Base-by-base conservation (phyloP, 495 filamentous ascomycete species). In the Lineolata rhizophorae region DNA sequence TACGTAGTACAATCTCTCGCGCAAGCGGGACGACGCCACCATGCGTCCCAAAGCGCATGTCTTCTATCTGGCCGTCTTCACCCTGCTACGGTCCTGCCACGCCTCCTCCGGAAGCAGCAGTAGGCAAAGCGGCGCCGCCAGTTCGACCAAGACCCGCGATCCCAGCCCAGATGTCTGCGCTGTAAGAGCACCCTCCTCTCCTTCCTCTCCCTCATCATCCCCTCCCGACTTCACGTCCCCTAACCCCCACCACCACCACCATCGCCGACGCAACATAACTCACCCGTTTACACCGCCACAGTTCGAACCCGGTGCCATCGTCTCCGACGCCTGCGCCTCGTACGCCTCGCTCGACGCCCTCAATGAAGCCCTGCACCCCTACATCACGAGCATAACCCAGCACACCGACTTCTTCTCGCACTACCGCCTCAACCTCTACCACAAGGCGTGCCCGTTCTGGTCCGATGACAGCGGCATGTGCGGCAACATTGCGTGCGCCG, bases 341-440 rank as follows among this genome's bases (percentile, higher is more conserved):
- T 97, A 91, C 50, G 72, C 72, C 29, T 80, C 76, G 17, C 73
- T 97, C 54, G 82, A 97, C 44, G 50, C 56, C 14, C 61, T 95
- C 5, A 97, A 95, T 51, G 55, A 64, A 35, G 63, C 68, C 30
- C 62, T 95, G 29, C 71, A 71, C 44, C 72, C 81, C n/a, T 66
- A 70, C n/a, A 54, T 97, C 29, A 63, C 77, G 45, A 69, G 75
- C 3, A 61, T 97, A 25, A 87, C 79, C 1, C 67, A 69, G 49
- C 70, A 76, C 30, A 90, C 85, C 44, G 87, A 97, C 51, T 97
- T 93, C 62, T 97, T 97, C 53, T 76, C 83, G 34, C 81, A 95
- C 49, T 97, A 95, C 53, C 77, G 87, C 17, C 57, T 97, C 14
- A 94, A 94, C 51, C 68, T 97, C n/a, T 97, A 79, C 49, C 75